Evolutionary conservation across 2,329 filamentous ascomycete genomes (phyloP).

Genomic region (Phialophora tarda): DNA sequence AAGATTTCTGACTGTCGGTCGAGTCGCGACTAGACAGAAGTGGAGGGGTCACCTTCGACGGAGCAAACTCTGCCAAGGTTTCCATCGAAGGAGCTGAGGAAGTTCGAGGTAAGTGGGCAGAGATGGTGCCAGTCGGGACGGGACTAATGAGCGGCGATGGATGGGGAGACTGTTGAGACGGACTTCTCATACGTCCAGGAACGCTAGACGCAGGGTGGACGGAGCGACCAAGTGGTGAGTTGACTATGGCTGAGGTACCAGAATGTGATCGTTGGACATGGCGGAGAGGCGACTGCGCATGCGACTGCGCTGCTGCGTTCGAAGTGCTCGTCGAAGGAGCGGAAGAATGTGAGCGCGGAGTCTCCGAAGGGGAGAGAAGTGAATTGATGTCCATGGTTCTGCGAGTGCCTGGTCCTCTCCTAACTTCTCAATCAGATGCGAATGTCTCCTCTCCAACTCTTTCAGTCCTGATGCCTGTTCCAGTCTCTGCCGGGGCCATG

Average conservation of each 20-base stretch:
- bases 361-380: conserved; percentile 36
- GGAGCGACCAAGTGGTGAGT: conserved; percentile 51
- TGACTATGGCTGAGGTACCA: conserved; percentile 41
- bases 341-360: conserved; percentile 22
- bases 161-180: conserved; percentile 46
- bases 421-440: neutral
- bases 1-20: conserved; percentile 48
- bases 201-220: conserved; percentile 41
- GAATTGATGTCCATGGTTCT: conserved; percentile 39
- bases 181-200: conserved; percentile 47
- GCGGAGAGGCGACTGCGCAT: conserved; percentile 45
- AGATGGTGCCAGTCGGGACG: conserved; percentile 46
- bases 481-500: conserved; percentile 20
- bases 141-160: conserved; percentile 48
- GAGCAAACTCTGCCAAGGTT: conserved; percentile 54
- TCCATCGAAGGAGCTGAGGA: conserved; percentile 56
- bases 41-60: conserved; percentile 48
- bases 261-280: conserved; percentile 47
- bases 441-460: conserved; percentile 24
- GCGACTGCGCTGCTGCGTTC: conserved; percentile 15
- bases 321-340: conserved; percentile 44
- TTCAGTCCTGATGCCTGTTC: conserved; percentile 15
- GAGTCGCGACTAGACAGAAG: conserved; percentile 48
- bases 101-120: conserved; percentile 47
- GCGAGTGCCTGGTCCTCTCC: neutral